Base-by-base conservation (phyloP, 2,329 filamentous ascomycete genomes). In the Ascochyta koolunga region DNA sequence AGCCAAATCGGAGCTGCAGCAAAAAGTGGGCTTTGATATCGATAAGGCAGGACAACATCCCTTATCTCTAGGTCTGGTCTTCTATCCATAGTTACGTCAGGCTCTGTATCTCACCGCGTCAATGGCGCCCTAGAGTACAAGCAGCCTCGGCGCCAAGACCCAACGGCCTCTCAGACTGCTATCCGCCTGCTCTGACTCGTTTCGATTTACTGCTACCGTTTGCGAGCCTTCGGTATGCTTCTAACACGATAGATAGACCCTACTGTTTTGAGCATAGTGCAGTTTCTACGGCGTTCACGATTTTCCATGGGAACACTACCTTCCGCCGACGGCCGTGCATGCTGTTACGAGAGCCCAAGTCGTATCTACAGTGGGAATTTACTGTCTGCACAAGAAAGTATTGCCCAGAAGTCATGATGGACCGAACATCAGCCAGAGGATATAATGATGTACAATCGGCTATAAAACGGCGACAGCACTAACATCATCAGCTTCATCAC, bases 41-140 rank as follows among this genome's bases (percentile, higher is more conserved):
- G 51, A 54, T 54, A 50, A 54, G 40, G 29, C 16, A n/a, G 9
- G 15, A 42, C 22, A 22, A 27, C 25, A 25, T 16, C 13, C 29
- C 44, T 54, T 49, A 49, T 54, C 44, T 54, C 44, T 40, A 43
- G 5, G 10, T 53, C 38, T 43, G 24, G 43, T 38, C 37, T 48
- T 69, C 64, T 66, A 25, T n/a, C n/a, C n/a, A n/a, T n/a, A 33
- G 19, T 67, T 67, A 67, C 65, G 61, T 66, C 53, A 66, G 40
- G 47, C 46, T 45, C 27, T 45, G 54, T 38, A 49, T 52, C 50
- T 46, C 46, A 54, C 56, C 50, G 52, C 57, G 48, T 56, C 37
- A 44, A 54, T 5, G 50, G 50, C 39, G 50, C 38, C 47, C 25
- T 50, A 56, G 53, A 37, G 27, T 43, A 54, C 39, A 47, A 55